phyloP scores from a whole-genome alignment of 1,139 yeast species.

The Yamadazyma dushanensis region DNA sequence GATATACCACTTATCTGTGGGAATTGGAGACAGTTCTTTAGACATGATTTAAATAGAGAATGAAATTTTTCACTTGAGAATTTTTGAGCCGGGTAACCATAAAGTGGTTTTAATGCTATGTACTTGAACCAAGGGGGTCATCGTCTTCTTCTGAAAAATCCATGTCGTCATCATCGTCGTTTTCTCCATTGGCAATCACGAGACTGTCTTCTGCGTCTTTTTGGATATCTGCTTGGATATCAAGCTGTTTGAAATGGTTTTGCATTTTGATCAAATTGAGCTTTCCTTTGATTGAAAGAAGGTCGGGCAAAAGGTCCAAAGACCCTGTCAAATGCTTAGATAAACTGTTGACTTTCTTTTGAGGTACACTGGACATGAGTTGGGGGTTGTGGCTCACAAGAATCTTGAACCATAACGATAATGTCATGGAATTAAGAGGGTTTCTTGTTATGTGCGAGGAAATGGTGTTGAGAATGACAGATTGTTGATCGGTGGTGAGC shows the following conservation, averaged over 20 bases:
- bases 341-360: conserved; percentile 10
- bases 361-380: conserved; percentile 15
- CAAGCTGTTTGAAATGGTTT: conserved; percentile 32
- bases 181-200: conserved; percentile 44
- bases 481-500: conserved; percentile 20
- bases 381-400: conserved; percentile 38
- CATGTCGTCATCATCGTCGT: conserved; percentile 35
- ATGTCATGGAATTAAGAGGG: conserved; percentile 30
- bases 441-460: conserved; percentile 33
- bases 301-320: conserved; percentile 36
- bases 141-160: conserved; percentile 12
- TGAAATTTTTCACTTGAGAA: too few relatives aligned
- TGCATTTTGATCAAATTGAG: conserved; percentile 42
- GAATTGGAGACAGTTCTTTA: conserved; percentile 2
- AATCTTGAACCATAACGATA: conserved; percentile 53
- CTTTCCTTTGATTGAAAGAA: conserved; percentile 46
- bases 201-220: conserved; percentile 21
- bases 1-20: conserved; percentile 48
- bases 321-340: conserved; percentile 30
- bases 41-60: too few relatives aligned
- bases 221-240: conserved; percentile 24
- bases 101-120: too few relatives aligned
- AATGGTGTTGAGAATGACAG: conserved; percentile 34
- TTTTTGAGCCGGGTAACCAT: too few relatives aligned
- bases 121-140: background rate